Conservation (phyloP, 2,329 filamentous ascomycete species). For the Curvularia eragrostidis region DNA sequence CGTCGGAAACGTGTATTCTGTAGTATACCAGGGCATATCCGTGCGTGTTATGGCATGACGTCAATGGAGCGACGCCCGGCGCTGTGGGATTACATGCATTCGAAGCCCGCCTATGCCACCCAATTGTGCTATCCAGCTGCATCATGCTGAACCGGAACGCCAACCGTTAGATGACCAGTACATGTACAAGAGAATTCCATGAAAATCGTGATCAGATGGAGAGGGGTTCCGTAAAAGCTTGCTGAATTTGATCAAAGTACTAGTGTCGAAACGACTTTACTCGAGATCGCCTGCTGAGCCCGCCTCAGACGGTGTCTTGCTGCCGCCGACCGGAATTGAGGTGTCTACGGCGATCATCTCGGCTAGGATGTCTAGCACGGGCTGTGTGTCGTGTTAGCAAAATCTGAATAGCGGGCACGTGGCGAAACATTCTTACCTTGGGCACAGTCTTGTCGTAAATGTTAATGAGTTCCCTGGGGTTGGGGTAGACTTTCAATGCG, state of each 20-base stretch:
- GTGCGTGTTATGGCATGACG: constrained; percentile 27
- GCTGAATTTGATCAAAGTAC: constrained; percentile 20
- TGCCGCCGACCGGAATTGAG: constrained; percentile 54
- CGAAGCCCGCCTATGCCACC: constrained; percentile 28
- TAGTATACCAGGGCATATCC: constrained; percentile 43
- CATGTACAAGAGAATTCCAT: constrained; percentile 48
- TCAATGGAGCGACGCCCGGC: constrained; percentile 22
- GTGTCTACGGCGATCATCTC: constrained; percentile 97
- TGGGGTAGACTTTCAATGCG: constrained; percentile 97
- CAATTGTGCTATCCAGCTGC: constrained; percentile 23
- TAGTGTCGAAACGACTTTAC: constrained; percentile 23
- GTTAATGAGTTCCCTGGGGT: constrained; percentile 86
- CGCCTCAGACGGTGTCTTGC: constrained; percentile 46
- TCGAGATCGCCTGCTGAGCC: constrained; percentile 46
- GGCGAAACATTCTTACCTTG: constrained; percentile 66
- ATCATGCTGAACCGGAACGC: constrained; percentile 37
- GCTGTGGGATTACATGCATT: constrained; percentile 29
- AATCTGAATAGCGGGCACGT: neutral
- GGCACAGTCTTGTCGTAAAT: constrained; percentile 99
- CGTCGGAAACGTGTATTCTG: constrained; percentile 37
- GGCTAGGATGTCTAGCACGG: constrained; percentile 92
- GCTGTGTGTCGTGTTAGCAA: constrained; percentile 56
- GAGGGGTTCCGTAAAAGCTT: constrained; percentile 23
- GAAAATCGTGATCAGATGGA: constrained; percentile 32
- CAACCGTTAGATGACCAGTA: constrained; percentile 36